A percentile compares a stretch with the other conserved stretches of the same genome.
Conservation (phyloP, 2,329 filamentous ascomycete species). For the Aspergillus pseudoviridinutans region DNA sequence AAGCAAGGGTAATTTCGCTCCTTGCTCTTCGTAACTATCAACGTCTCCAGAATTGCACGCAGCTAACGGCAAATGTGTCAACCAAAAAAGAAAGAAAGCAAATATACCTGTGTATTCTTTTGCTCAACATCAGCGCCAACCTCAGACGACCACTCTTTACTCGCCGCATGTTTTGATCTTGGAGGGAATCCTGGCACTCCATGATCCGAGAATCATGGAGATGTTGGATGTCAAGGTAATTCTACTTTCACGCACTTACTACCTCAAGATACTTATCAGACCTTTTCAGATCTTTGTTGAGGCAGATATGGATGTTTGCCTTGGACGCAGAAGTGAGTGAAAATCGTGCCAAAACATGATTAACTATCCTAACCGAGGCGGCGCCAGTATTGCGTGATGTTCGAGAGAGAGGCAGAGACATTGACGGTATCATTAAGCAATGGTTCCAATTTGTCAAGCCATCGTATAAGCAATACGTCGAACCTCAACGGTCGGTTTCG, state of each 20-base stretch:
- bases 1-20: conserved; percentile 72
- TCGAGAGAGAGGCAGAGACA: conserved; percentile 79
- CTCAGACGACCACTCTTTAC: conserved; percentile 82
- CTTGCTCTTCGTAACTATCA: neutral
- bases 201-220: conserved; percentile 79
- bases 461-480: conserved; percentile 90
- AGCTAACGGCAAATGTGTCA: conserved; percentile 11
- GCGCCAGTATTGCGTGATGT: conserved; percentile 76
- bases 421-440: conserved; percentile 95
- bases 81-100: conserved; percentile 46
- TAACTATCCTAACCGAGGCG: conserved; percentile 17
- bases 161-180: conserved; percentile 93
- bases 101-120: conserved; percentile 97
- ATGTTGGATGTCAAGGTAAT: conserved; percentile 83
- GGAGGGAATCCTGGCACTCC: conserved; percentile 92
- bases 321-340: conserved; percentile 74
- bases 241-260: conserved; percentile 2
- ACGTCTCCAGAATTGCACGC: neutral
- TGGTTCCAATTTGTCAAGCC: conserved; percentile 97
- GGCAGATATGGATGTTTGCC: conserved; percentile 88
- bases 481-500: conserved; percentile 83
- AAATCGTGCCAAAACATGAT: neutral
- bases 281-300: conserved; percentile 77
- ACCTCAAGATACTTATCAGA: conserved; percentile 8
- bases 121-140: conserved; percentile 76